A percentile compares a stretch with the other conserved stretches of the same genome.
phyloP scores from a whole-genome alignment of 177 flowering plant genomes.

The Telopea speciosissima region DNA sequence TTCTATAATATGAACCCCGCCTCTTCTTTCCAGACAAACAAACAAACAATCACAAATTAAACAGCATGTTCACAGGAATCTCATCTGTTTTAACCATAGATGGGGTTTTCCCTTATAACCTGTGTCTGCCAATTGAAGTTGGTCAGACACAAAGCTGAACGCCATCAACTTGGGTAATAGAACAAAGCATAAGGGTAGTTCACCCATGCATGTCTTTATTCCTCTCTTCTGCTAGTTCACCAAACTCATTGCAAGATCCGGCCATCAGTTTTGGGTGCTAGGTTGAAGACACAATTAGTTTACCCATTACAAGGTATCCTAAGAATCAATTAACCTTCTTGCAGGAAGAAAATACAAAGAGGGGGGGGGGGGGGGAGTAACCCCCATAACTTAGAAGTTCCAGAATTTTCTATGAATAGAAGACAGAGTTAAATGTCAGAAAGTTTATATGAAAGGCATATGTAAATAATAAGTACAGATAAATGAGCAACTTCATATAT shows the following conservation, averaged over 20 bases:
- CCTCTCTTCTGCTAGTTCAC: not conserved
- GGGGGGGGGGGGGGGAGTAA: too few relatives aligned
- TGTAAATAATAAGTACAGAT: not conserved
- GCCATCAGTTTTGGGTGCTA: not conserved
- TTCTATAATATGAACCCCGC: too few relatives aligned
- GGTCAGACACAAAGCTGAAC: not conserved
- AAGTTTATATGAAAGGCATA: not conserved
- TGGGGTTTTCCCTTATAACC: not conserved
- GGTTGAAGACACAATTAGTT: not conserved
- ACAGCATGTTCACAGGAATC: too few relatives aligned
- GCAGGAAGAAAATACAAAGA: too few relatives aligned
- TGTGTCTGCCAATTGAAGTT: too few relatives aligned
- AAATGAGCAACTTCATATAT: not conserved
- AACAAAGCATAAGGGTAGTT: not conserved
- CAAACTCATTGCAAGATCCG: not conserved
- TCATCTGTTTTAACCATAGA: not conserved
- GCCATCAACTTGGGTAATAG: not conserved
- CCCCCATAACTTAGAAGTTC: too few relatives aligned
- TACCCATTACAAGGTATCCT: not conserved
- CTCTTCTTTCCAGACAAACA: too few relatives aligned
- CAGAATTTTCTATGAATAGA: too few relatives aligned
- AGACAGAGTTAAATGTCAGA: not conserved
- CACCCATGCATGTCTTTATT: not conserved
- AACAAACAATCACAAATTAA: too few relatives aligned
- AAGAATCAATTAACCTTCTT: too few relatives aligned